Base-by-base conservation (phyloP, 108 stramenopile species). In the Heterococcus sp. region DNA sequence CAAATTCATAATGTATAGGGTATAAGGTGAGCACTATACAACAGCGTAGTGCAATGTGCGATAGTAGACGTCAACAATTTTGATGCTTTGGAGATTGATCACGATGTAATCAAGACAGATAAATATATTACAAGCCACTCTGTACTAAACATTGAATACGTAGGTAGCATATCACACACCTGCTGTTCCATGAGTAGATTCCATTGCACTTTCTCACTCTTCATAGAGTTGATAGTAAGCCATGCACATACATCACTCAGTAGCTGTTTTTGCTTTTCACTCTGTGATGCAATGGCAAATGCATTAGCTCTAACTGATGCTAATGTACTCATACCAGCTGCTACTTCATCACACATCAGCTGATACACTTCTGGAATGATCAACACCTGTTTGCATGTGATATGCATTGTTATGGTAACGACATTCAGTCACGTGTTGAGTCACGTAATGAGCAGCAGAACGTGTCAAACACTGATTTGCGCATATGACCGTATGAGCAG, bases 191-290 rank as follows among this genome's bases (percentile, higher is more conserved):
- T 93, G 35, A 97, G 89, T 89, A 94, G 90, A 36, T 93, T 89
- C 87, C 96, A 98, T 85, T 98, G 97, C 90, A 97, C 91, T 76
- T 95, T 94, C 82, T 99, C 99, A 30, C 93, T 92, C 70, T 92
- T 92, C 93, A 98, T 96, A 80, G 96, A 95, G 88, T 98, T 98
- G 67, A 97, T 87, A 38, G 93, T 93, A 71, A 99, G 88, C 97
- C 97, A 99, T 3, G 94, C 94, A 37, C 94, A 91, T 28, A 99
- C 95, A 84, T 96, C 92, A 1, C 94, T 86, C 11, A 99, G 88
- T 33, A 74, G 33, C 33, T 86, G 86, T 1, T 32, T 71, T 2
- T 34, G 35, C 71, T 34, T 33, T 33, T 85, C 82, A 32, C 28
- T 38, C 32, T 30, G 37, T 30, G 32, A 28, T 26, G 63, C 27